Percentiles rank a stretch among this genome's conserved stretches.
Evolutionary conservation across 805 yeast genomes (phyloP).

Genomic region (Starmerella khaoyaiensis): DNA sequence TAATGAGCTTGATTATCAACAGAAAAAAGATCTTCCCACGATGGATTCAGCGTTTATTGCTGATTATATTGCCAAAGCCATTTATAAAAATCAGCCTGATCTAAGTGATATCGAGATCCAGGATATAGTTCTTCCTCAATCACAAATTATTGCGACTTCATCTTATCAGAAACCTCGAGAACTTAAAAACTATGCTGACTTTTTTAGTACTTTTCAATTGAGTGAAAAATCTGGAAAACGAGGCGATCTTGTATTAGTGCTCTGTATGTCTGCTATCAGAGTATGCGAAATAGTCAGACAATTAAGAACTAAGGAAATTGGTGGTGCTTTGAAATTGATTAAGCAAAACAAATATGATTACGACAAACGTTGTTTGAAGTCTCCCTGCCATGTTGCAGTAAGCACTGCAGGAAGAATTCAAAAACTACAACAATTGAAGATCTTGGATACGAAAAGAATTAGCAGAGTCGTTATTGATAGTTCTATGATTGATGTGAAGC

Average conservation of each 20-base stretch:
- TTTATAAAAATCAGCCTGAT: conserved; percentile 38
- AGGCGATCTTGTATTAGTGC: conserved; percentile 36
- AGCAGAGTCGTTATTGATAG: conserved; percentile 48
- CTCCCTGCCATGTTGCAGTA: conserved; percentile 37
- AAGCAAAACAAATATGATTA: conserved; percentile 59
- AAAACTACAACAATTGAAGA: conserved; percentile 37
- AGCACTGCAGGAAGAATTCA: conserved; percentile 51
- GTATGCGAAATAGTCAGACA: conserved; percentile 77
- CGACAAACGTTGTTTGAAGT: conserved; percentile 38
- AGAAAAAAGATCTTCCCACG: conserved; percentile 43
- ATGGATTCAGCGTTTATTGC: conserved; percentile 49
- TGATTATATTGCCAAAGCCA: conserved; percentile 40
- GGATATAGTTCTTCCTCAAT: conserved; percentile 48
- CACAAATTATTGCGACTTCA: conserved; percentile 47
- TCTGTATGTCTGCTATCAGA: conserved; percentile 69
- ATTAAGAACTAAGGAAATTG: conserved; percentile 30
- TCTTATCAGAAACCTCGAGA: conserved; percentile 40
- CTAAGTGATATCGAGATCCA: conserved; percentile 59
- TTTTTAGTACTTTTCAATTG: conserved; percentile 33
- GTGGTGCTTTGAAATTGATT: conserved; percentile 55
- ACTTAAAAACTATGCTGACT: conserved; percentile 43
- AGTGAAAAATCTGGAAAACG: conserved; percentile 22
- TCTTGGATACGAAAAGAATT: conserved; percentile 34
- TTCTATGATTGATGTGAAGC: conserved; percentile 47
- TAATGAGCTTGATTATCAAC: conserved; percentile 27